Conservation (phyloP, 1,139 yeast species). For the Schizosaccharomyces versatilis region DNA sequence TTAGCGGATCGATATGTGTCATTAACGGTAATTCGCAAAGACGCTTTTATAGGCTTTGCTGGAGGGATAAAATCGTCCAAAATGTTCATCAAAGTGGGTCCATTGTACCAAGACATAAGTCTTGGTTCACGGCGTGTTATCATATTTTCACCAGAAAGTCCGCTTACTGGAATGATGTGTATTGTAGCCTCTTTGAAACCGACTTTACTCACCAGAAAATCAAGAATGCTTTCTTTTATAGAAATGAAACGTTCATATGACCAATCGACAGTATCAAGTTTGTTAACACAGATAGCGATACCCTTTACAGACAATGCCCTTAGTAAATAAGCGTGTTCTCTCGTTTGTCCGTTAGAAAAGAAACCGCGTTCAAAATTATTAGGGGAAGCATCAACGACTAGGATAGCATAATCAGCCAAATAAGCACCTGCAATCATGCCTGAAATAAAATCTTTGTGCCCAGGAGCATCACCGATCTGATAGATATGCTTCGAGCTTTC, state of each 20-base stretch:
- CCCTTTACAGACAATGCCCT: constrained; percentile 59
- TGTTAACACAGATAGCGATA: constrained; percentile 62
- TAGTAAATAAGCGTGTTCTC: constrained; percentile 75
- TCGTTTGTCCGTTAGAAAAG: constrained; percentile 71
- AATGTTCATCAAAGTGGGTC: constrained; percentile 40
- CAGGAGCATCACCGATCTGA: constrained; percentile 93
- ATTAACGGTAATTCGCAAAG: constrained; percentile 24
- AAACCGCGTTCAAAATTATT: constrained; percentile 87
- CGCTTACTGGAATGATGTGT: constrained; percentile 64
- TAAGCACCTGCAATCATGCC: constrained; percentile 95
- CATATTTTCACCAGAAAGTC: constrained; percentile 65
- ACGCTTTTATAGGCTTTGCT: constrained; percentile 17
- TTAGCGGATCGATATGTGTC: constrained; percentile 20
- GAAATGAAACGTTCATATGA: constrained; percentile 38
- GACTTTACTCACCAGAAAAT: constrained; percentile 35
- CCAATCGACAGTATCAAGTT: constrained; percentile 65
- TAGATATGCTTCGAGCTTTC: constrained; percentile 44
- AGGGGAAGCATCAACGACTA: constrained; percentile 55
- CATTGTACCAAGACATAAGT: constrained; percentile 35
- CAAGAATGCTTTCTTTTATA: constrained; percentile 35
- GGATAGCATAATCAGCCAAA: constrained; percentile 50
- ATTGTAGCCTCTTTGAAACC: constrained; percentile 35
- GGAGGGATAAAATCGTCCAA: constrained; percentile 20
- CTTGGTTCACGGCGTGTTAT: constrained; percentile 23
- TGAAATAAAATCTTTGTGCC: constrained; percentile 94